A percentile compares a stretch with the other conserved stretches of the same genome.
phyloP scores from a whole-genome alignment of 2,329 filamentous ascomycete genomes.

The Hysterium pulicare region DNA sequence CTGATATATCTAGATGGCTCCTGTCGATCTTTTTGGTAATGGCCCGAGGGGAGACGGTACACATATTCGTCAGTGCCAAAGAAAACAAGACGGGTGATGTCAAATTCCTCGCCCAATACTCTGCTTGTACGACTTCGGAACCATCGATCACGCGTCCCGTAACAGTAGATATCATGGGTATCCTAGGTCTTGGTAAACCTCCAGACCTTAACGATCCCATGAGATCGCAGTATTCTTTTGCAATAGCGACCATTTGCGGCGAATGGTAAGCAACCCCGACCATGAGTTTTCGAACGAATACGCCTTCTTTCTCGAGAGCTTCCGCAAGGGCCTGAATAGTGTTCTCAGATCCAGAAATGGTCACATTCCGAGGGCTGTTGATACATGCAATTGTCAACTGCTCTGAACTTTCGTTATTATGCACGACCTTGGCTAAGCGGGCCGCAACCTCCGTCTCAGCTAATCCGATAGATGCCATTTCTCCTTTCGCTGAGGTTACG shows the following conservation, averaged over 20 bases:
- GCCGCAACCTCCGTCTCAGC: conserved; percentile 17
- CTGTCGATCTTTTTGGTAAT: not conserved
- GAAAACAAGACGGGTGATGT: not conserved
- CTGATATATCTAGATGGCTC: not conserved
- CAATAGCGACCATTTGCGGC: conserved; percentile 34
- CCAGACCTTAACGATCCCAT: not conserved
- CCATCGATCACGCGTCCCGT: not conserved
- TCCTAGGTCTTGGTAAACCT: not conserved
- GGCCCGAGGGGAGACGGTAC: not conserved
- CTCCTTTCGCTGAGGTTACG: conserved; percentile 16
- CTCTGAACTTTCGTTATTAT: conserved; percentile 5
- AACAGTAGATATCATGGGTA: not conserved
- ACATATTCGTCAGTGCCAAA: not conserved
- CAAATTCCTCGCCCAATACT: conserved; percentile 2
- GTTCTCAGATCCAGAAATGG: conserved; percentile 40
- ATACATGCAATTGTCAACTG: conserved; percentile 12
- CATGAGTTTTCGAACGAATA: conserved; percentile 35
- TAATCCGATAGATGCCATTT: conserved; percentile 33
- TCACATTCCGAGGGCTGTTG: conserved; percentile 40
- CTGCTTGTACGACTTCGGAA: not conserved
- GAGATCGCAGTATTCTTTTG: conserved; percentile 17
- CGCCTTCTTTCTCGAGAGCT: conserved; percentile 27
- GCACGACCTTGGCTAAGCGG: conserved; percentile 19
- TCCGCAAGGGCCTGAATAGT: conserved; percentile 28
- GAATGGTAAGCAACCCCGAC: conserved; percentile 44